Conservation (phyloP, 495 filamentous ascomycete genomes). For the Penicillium psychrofluorescens region DNA sequence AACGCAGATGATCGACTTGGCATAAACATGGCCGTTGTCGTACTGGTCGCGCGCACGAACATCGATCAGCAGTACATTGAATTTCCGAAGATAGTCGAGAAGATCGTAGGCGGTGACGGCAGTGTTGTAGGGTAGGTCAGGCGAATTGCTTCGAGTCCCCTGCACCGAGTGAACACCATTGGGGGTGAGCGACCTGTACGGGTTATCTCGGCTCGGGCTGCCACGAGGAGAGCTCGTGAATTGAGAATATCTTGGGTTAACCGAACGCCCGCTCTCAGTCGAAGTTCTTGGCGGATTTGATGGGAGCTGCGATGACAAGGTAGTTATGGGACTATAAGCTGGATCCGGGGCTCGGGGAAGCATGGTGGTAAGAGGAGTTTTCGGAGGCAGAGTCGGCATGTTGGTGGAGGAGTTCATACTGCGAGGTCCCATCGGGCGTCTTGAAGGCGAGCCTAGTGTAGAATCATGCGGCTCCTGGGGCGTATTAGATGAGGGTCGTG, state of each 20-base stretch:
- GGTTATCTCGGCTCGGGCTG: constrained; percentile 34
- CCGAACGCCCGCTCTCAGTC: constrained; percentile 30
- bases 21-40: constrained; percentile 81
- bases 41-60: constrained; percentile 75
- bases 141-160: constrained; percentile 30
- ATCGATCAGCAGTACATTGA: constrained; percentile 74
- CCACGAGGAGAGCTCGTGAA: constrained; percentile 28
- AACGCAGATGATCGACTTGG: constrained; percentile 75
- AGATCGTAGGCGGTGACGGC: constrained; percentile 61
- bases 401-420: constrained; percentile 43
- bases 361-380: constrained; percentile 48
- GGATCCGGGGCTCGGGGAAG: constrained; percentile 78
- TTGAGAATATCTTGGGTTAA: constrained; percentile 32
- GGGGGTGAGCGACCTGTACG: constrained; percentile 39
- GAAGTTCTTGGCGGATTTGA: constrained; percentile 45
- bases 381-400: constrained; percentile 43
- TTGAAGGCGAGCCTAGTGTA: constrained; percentile 9
- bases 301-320: constrained; percentile 33
- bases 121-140: constrained; percentile 51
- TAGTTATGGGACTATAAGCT: constrained; percentile 67
- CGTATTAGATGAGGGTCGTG: constrained; percentile 15
- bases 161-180: constrained; percentile 28
- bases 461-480: constrained; percentile 11
- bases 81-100: constrained; percentile 52
- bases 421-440: constrained; percentile 46